Evolutionary conservation across 1,284 basidiomycete genomes (phyloP).

Genomic region (Apiotrichum mycotoxinovorans): DNA sequence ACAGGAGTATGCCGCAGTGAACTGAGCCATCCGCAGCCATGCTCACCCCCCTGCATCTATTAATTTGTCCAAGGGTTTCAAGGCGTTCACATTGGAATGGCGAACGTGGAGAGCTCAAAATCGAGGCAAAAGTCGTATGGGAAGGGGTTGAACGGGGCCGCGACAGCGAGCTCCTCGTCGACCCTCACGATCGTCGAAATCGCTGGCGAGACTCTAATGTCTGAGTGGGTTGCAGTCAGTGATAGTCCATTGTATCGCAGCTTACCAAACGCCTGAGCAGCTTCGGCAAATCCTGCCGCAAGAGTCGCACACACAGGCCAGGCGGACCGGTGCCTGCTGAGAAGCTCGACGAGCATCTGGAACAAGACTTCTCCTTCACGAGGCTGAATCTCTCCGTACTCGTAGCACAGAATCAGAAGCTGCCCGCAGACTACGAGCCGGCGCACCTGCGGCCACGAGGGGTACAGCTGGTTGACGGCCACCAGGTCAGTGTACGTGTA

Average conservation of each 20-base stretch:
- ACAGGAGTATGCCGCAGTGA: no score
- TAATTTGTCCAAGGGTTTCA: no score
- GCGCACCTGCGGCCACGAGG: slow-evolving; percentile 28
- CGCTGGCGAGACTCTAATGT: slow-evolving; percentile 1
- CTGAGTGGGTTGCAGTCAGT: not conserved
- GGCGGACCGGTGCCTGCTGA: slow-evolving; percentile 10
- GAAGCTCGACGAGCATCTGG: slow-evolving; percentile 17
- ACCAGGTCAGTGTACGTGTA: slow-evolving; percentile 23
- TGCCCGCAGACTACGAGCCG: slow-evolving; percentile 22
- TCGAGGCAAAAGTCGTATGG: slow-evolving; percentile 9
- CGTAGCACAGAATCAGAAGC: slow-evolving; percentile 23
- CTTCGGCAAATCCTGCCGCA: slow-evolving; percentile 10
- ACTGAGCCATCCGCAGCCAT: no score
- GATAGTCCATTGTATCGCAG: not conserved
- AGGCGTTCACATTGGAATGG: not conserved
- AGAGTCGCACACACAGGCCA: slow-evolving; percentile 16
- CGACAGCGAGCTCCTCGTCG: no score
- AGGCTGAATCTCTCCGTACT: slow-evolving; percentile 20
- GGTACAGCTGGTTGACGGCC: slow-evolving; percentile 12
- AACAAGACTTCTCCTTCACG: slow-evolving; percentile 18
- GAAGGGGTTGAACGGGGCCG: not conserved
- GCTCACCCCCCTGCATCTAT: no score
- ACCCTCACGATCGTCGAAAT: not conserved
- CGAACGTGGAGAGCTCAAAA: slow-evolving; percentile 5
- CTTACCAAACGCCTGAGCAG: slow-evolving; percentile 13